Percentiles rank a stretch among this genome's conserved stretches.
Conservation (phyloP, 169 alveolate genomes). For the Plasmodium adleri region DNA sequence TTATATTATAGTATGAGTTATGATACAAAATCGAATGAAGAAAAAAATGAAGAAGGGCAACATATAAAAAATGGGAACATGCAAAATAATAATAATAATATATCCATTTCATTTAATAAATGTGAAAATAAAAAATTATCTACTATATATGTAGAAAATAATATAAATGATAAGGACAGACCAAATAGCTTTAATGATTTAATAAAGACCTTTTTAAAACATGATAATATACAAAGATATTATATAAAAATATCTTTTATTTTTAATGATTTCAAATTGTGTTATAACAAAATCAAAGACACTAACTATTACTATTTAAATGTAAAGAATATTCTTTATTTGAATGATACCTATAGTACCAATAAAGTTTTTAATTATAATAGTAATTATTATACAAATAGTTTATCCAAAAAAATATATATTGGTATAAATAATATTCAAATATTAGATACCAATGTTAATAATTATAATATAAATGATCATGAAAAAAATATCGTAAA, state of each 20-base stretch:
- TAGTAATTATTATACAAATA: constrained; percentile 74
- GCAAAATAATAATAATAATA: neutral
- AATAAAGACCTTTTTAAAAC: neutral
- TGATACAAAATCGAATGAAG: neutral
- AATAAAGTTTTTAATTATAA: constrained; percentile 62
- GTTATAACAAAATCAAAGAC: constrained; percentile 9
- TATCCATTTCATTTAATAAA: neutral
- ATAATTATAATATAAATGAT: constrained; percentile 55
- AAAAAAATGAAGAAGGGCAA: neutral
- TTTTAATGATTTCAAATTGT: constrained; percentile 70
- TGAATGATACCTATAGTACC: constrained; percentile 61
- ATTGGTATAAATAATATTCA: constrained; percentile 61
- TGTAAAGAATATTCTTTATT: constrained; percentile 50
- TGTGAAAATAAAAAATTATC: neutral
- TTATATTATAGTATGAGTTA: constrained; percentile 28
- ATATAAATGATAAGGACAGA: neutral
- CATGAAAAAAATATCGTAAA: constrained; percentile 40
- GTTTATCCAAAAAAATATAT: constrained; percentile 17
- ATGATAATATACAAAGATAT: constrained; percentile 1
- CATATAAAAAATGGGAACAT: neutral
- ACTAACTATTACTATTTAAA: constrained; percentile 16
- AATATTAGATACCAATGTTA: constrained; percentile 50
- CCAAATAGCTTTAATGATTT: too few relatives aligned
- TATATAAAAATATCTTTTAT: constrained; percentile 51
- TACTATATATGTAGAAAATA: neutral